A percentile compares a stretch with the other conserved stretches of the same genome.
Evolutionary conservation across 208 protist species (phyloP).

Genomic region (Trypanosomatidae sp.): DNA sequence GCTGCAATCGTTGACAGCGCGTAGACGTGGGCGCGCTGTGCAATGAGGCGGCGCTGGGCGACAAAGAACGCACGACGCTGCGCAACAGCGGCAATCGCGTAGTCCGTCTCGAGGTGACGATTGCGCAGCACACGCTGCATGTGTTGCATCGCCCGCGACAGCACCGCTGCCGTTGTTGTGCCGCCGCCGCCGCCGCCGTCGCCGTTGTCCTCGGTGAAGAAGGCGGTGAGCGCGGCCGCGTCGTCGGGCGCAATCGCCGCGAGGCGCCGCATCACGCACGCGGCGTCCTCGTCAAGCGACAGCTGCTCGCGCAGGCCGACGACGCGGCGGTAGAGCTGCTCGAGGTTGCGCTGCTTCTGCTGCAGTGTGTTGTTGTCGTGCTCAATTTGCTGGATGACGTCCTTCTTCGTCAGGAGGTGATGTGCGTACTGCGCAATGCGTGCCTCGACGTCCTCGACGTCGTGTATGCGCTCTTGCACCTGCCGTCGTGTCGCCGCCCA

Average conservation of each 20-base stretch:
- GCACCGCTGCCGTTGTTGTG: conserved; percentile 57
- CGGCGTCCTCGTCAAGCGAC: conserved; percentile 24
- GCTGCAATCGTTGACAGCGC: conserved; percentile 35
- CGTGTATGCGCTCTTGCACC: conserved; percentile 35
- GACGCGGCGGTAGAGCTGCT: conserved; percentile 47
- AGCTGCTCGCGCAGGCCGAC: conserved; percentile 49
- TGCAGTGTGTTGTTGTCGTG: conserved; percentile 76
- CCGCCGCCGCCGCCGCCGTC: conserved; percentile 11
- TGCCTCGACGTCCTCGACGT: conserved; percentile 61
- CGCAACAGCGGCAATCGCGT: conserved; percentile 58
- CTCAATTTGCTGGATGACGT: conserved; percentile 68
- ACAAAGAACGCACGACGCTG: conserved; percentile 64
- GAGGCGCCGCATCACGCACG: conserved; percentile 29
- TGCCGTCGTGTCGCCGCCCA: conserved; percentile 45
- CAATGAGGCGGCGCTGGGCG: conserved; percentile 62
- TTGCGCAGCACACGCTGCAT: conserved; percentile 62
- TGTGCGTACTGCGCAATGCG: conserved; percentile 65
- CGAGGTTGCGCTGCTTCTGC: conserved; percentile 64
- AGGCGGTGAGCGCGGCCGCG: conserved; percentile 17
- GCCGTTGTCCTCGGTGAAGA: conserved; percentile 64
- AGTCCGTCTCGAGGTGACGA: conserved; percentile 46
- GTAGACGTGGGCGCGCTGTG: conserved; percentile 40
- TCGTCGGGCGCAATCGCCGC: conserved; percentile 17
- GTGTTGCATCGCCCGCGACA: conserved; percentile 65
- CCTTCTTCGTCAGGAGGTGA: conserved; percentile 64